Percentiles rank a stretch among this genome's conserved stretches.
phyloP scores from a whole-genome alignment of 1,284 basidiomycete species.

The Marasmius fiardii region DNA sequence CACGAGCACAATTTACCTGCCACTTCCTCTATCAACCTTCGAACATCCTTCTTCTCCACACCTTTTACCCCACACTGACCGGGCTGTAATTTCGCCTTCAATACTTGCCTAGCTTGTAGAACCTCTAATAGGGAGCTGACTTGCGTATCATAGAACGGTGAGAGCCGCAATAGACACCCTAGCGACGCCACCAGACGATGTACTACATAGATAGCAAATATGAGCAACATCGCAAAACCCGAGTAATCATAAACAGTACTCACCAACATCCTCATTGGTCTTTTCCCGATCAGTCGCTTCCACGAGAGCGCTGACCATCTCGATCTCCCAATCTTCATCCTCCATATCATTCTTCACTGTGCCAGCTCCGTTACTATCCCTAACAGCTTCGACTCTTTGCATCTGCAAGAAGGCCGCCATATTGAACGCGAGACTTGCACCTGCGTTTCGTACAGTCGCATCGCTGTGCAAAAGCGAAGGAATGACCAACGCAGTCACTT shows the following conservation, averaged over 20 bases:
- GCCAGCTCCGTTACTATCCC: slow-evolving; percentile 37
- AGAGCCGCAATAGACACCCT: slow-evolving; percentile 70
- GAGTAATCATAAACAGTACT: slow-evolving; percentile 29
- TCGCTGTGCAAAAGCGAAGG: slow-evolving; percentile 69
- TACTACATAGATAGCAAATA: slow-evolving; percentile 38
- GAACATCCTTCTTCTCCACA: slow-evolving; percentile 60
- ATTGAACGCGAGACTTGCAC: slow-evolving; percentile 81
- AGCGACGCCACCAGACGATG: slow-evolving; percentile 78
- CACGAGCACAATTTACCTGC: slow-evolving; percentile 41
- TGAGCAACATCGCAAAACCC: neutral
- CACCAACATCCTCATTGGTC: slow-evolving; percentile 75
- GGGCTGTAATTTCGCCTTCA: slow-evolving; percentile 50
- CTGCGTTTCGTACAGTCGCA: slow-evolving; percentile 67
- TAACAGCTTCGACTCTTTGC: slow-evolving; percentile 43
- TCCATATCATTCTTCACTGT: slow-evolving; percentile 29
- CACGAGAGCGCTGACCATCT: slow-evolving; percentile 75
- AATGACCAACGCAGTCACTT: slow-evolving; percentile 53
- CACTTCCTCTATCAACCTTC: slow-evolving; percentile 65
- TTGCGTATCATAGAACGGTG: slow-evolving; percentile 55
- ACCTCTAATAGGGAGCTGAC: slow-evolving; percentile 64
- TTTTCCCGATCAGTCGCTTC: slow-evolving; percentile 72
- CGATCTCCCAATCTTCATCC: slow-evolving; percentile 80
- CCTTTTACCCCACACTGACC: slow-evolving; percentile 48
- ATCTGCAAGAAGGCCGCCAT: slow-evolving; percentile 64
- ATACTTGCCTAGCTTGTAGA: slow-evolving; percentile 52